Conservation (phyloP, 2,329 filamentous ascomycete genomes). For the Pseudocercospora eumusae region DNA sequence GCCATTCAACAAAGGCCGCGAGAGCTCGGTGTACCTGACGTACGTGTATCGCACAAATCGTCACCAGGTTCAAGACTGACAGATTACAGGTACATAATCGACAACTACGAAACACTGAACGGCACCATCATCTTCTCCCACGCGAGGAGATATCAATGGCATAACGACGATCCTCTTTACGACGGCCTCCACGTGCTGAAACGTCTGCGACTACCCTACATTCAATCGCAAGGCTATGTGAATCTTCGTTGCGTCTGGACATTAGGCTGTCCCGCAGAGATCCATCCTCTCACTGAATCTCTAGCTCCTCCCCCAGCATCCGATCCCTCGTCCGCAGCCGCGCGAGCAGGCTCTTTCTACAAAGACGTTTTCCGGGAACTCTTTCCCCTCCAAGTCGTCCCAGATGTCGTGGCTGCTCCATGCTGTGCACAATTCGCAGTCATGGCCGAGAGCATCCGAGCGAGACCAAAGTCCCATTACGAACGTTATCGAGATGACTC, state of each 20-base stretch:
- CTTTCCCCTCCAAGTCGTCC: conserved; percentile 47
- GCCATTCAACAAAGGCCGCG: conserved; percentile 52
- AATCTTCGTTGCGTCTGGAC: conserved; percentile 57
- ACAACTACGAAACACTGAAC: conserved; percentile 59
- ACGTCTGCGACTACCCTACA: conserved; percentile 52
- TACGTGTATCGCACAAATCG: conserved; percentile 30
- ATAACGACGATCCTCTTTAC: conserved; percentile 56
- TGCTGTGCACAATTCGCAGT: conserved; percentile 61
- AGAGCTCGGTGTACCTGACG: conserved; percentile 55
- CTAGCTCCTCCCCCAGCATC: conserved; percentile 32
- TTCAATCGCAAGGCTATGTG: conserved; percentile 54
- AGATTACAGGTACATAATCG: conserved; percentile 48
- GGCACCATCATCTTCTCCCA: conserved; percentile 61
- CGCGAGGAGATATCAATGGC: conserved; percentile 58
- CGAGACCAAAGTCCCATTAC: conserved; percentile 53
- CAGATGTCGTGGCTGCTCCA: conserved; percentile 51
- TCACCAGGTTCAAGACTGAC: conserved; percentile 10
- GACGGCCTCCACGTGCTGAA: conserved; percentile 53
- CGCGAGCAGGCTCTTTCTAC: conserved; percentile 52
- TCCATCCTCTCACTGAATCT: conserved; percentile 47
- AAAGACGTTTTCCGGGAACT: conserved; percentile 53
- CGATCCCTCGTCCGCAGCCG: conserved; percentile 39
- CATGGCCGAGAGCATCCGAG: conserved; percentile 49
- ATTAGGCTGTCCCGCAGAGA: conserved; percentile 55
- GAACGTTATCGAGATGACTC: conserved; percentile 49